Evolutionary conservation across 2,329 filamentous ascomycete species (phyloP), one percentile per base, ranked within the genome.

Genomic region (Fusarium coicis): DNA sequence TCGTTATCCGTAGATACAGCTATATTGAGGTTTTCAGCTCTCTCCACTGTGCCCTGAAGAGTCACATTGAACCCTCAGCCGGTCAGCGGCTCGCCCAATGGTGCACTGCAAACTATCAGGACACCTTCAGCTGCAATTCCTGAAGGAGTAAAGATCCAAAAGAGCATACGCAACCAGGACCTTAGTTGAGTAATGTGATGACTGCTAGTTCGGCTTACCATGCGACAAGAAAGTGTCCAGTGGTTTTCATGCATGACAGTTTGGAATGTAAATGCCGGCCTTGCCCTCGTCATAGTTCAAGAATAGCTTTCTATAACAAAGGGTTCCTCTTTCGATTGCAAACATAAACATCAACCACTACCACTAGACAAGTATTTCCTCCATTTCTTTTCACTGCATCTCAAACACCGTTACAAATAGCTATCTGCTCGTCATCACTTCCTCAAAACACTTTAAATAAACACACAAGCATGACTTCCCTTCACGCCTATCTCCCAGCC

Each of bases 401-500:
- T 8, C 11, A 52, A 14, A 16, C 26, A 40, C n/a, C 9, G 11
- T 19, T 9, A 21, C 10, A 56, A 11, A n/a, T 7, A 21, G 5
- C 32, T 7, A 19, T 2, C 6, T 18, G 11, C 4, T 18, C 2
- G 1, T 37, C 16, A 5, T 11, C 26, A 44, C 21, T 32, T 19
- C 7, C 1, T 14, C n/a, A 23, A 26, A 4, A 15, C 5, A 30
- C 23, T 16, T 21, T 2, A 5, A 32, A 9, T 16, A 18, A 30
- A 14, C 6, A 39, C 4, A 23, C 10, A n/a, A 10, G 3, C 36
- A 63, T 63, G 59, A 54, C 63, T 46, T 37, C 40, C 46, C 37
- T 70, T 59, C 40, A 58, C 10, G 34, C 52, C 23, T 63, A 67
- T 11, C 50, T 59, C 47, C 69, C 69, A 32, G 57, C 54, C n/a